phyloP scores from a whole-genome alignment of 2,329 filamentous ascomycete species.

The Aspergillus sp. region DNA sequence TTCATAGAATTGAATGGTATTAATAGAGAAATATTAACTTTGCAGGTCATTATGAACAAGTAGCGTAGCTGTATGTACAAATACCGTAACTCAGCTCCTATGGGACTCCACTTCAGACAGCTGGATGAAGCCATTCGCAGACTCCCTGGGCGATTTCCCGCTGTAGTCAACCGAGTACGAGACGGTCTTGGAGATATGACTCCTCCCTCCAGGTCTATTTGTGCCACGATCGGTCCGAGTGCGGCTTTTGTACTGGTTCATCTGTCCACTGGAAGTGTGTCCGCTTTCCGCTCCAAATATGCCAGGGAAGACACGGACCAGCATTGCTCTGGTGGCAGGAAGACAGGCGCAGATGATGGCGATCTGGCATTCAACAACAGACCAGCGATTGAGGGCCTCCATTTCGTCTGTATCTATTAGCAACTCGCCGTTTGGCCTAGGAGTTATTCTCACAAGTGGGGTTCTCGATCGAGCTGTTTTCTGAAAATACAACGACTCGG shows the following conservation, averaged over 20 bases:
- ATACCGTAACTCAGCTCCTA: background rate
- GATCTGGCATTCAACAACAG: slow-evolving; percentile 28
- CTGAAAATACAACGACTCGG: background rate
- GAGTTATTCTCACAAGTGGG: background rate
- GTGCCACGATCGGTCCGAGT: background rate
- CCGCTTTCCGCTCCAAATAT: slow-evolving; percentile 11
- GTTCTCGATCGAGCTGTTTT: background rate
- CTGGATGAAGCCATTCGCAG: slow-evolving; percentile 17
- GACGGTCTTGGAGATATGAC: slow-evolving; percentile 18
- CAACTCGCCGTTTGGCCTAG: background rate
- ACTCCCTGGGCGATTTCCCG: slow-evolving; percentile 6
- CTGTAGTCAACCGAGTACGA: slow-evolving; percentile 25
- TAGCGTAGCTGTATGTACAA: too few relatives aligned
- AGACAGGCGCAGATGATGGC: slow-evolving; percentile 28
- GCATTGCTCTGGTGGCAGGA: slow-evolving; percentile 24
- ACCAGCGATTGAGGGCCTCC: slow-evolving; percentile 29
- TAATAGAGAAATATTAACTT: too few relatives aligned
- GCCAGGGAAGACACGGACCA: slow-evolving; percentile 20
- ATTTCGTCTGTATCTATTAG: slow-evolving; percentile 10
- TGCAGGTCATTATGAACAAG: too few relatives aligned
- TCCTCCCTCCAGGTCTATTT: background rate
- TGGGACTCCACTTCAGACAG: slow-evolving; percentile 11
- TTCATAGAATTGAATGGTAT: too few relatives aligned
- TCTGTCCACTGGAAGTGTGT: background rate
- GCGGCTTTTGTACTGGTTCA: background rate